These are phyloP conservation scores for Noccaea bulbosa DNA, from an alignment of 345 rosid species.

Conservation along the genomic window DNA sequence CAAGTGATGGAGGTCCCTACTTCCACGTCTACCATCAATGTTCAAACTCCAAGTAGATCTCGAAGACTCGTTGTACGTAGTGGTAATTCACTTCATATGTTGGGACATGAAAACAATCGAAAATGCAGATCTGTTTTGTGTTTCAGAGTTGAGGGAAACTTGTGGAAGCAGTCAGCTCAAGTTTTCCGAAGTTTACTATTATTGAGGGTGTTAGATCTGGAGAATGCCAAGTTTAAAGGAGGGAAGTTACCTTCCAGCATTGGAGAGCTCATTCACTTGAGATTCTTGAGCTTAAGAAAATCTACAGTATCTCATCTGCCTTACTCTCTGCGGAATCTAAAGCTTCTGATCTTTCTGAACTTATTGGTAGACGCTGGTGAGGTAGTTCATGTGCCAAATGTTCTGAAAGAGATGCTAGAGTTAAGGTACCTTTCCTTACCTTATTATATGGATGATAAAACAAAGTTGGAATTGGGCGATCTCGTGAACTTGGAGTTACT, in stretches of 20 bases:
- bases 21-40: constrained; percentile 1
- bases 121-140: background rate
- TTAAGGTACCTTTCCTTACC: constrained; percentile 6
- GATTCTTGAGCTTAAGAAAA: background rate
- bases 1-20: too few species aligned
- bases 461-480: constrained; percentile 1
- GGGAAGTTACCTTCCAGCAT: constrained; percentile 35
- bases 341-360: too few species aligned
- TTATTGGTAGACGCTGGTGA: too few species aligned
- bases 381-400: constrained; percentile 24
- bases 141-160: background rate
- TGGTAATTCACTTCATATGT: background rate
- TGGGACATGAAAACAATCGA: background rate
- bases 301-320: background rate
- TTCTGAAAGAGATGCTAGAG: constrained; percentile 19
- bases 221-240: background rate
- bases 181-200: constrained; percentile 20
- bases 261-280: constrained; percentile 43
- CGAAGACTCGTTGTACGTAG: background rate
- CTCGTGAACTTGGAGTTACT: background rate
- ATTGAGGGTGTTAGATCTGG: constrained; percentile 18
- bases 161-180: background rate
- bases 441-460: background rate
- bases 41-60: background rate
- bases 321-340: background rate